Evolutionary conservation across 805 yeast genomes (phyloP), one percentile per base, ranked within the genome.

Genomic region (Tetrapisispora pingtungensis): DNA sequence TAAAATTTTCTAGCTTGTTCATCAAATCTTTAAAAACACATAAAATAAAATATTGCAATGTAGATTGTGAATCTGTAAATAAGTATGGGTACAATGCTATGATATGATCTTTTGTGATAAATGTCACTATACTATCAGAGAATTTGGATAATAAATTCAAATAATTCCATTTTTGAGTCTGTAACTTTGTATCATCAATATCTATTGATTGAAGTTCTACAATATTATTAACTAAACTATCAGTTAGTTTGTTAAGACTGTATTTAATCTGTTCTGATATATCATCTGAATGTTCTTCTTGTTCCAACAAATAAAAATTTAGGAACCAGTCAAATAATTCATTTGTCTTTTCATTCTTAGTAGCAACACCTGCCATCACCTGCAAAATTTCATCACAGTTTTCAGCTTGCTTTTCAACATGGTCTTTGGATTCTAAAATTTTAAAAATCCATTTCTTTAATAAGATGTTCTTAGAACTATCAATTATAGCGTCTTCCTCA

Each of bases 21-120:
- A 85, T 60, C 0, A 77, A 66, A 44, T 70, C 56, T 30, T 71
- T 70, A 48, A 84, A 71, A 3, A 84, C 74, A 42, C 70, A 72
- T 44, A 85, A 63, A 2, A 79, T 69, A 41, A 67, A 71, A 28
- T 78, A 69, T 7, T 72, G 59, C 2, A 66, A 52, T 22, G 64
- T 66, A 1, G 70, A 69, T 2, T 70, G 61, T 1, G 64, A 57
- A 17, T 75, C 81, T 28, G 76, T 75, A 0, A 75, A 61, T 42
- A 87, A 56, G 55, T 73, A 80, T 0, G 87, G 84, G 53, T 78
- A 80, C n/a, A 87, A 58, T 0, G 81, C 65, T 3, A 74, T 61
- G 20, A 87, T 67, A 49, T 84, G 87, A 42, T 82, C 83, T 50
- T 81, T 89, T 0, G 72, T 66, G 19, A 86, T 68, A 34, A 84